phyloP scores from a whole-genome alignment of 2,329 filamentous ascomycete species.

The Diaporthe caulivora region DNA sequence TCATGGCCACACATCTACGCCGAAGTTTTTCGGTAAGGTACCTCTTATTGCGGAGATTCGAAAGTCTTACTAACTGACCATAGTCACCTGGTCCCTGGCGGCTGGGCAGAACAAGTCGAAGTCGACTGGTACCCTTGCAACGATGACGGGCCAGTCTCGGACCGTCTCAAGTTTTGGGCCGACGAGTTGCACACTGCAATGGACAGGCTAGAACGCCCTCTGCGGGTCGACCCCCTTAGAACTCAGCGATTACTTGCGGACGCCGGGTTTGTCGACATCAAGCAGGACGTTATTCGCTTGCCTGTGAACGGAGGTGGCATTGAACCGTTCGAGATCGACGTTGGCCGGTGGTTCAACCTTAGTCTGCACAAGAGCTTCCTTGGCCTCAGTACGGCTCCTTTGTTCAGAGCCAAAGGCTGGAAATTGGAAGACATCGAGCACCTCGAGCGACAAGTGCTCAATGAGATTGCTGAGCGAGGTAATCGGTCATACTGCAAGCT shows the following conservation, averaged over 20 bases:
- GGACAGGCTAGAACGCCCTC: constrained; percentile 71
- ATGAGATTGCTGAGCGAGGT: constrained; percentile 76
- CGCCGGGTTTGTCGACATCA: constrained; percentile 85
- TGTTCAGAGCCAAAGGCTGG: constrained; percentile 75
- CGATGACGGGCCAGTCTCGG: constrained; percentile 73
- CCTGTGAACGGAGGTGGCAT: constrained; percentile 81
- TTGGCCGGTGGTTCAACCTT: constrained; percentile 88
- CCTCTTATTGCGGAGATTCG: not conserved
- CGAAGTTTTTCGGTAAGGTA: constrained; percentile 74
- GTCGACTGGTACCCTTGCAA: constrained; percentile 84
- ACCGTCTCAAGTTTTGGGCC: constrained; percentile 74
- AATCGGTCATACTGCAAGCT: constrained; percentile 81
- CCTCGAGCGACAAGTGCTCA: constrained; percentile 72
- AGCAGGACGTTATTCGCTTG: constrained; percentile 75
- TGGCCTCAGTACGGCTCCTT: constrained; percentile 78
- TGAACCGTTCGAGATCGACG: constrained; percentile 73
- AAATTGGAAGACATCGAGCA: constrained; percentile 71
- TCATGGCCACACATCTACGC: constrained; percentile 82
- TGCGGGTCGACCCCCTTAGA: constrained; percentile 67
- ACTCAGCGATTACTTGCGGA: constrained; percentile 72
- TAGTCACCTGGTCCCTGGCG: constrained; percentile 83
- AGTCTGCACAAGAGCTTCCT: constrained; percentile 80
- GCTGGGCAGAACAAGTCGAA: constrained; percentile 88
- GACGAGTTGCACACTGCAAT: constrained; percentile 77
- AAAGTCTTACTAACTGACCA: constrained; percentile 41